These are phyloP conservation scores for Pyricularia sp. DNA, from an alignment of 2,329 filamentous ascomycete genomes.

Conservation along the genomic window DNA sequence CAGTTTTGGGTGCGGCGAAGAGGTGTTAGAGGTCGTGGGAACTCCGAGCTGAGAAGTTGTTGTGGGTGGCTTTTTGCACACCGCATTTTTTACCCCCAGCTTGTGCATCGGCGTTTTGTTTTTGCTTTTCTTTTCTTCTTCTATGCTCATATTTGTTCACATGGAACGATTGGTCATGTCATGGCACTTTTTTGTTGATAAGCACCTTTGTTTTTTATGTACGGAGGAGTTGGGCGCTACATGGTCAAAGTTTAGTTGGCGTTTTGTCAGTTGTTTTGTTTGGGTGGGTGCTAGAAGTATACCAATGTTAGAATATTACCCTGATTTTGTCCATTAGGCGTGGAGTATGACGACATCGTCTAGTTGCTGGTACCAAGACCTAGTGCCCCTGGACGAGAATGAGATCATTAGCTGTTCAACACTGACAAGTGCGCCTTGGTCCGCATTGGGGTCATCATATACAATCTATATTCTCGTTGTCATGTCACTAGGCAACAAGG, in stretches of 20 bases:
- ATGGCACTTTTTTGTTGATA: too few species aligned
- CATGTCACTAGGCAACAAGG: neutral
- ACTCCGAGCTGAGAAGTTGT: constrained; percentile 29
- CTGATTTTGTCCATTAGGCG: neutral
- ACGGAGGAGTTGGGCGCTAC: neutral
- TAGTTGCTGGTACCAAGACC: neutral
- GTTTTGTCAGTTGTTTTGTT: neutral
- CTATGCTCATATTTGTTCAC: neutral
- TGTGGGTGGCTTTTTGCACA: neutral
- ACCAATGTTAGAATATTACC: neutral
- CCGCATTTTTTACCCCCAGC: too few species aligned
- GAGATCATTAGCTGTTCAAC: neutral
- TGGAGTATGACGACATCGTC: neutral
- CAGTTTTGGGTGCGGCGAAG: constrained; percentile 48
- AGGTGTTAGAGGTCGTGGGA: constrained; percentile 31
- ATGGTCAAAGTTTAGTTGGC: neutral
- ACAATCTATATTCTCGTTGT: neutral
- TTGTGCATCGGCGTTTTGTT: too few species aligned
- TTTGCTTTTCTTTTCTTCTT: constrained; percentile 5
- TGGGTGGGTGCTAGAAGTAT: neutral
- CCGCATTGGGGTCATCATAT: neutral
- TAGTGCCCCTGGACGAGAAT: neutral
- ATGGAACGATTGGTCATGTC: neutral
- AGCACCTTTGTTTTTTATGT: neutral
- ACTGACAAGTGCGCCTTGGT: too few species aligned